Evolutionary conservation across 768 basidiomycete genomes (phyloP), one percentile per base, ranked within the genome.

Genomic region (Xanthoconium purpureum): DNA sequence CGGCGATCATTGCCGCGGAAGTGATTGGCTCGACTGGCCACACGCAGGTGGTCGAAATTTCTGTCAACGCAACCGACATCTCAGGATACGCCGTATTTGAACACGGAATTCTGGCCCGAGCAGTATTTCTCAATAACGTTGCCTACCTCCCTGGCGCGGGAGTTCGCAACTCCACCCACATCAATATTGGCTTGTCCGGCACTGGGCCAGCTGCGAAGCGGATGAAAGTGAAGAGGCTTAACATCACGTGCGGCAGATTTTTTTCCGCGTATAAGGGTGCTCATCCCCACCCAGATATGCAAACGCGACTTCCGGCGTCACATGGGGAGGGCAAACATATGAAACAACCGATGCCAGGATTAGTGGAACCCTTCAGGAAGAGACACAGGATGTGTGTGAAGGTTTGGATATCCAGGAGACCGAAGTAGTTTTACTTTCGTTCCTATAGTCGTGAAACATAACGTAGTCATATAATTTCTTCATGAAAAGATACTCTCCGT

Each of bases 31-130:
- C 64, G 13, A 75, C 70, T n/a, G 77, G 78, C 7, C 61, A 62
- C 7, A 71, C 78, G 2, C 70, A 69, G 40, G 71, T 78, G 20
- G 63, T 77, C 12, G 84, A 89, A 66, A 70, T 88, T 32, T 56
- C 55, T 14, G 71, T 85, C n/a, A 63, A 76, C 58, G 69, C 82
- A 58, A 47, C 75, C 2, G 71, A 76, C 28, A 66, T 87, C 35
- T 72, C 84, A 17, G 87, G 83, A 33, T 88, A 88, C 63, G 87
- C 81, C 3, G 78, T 84, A 55, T 88, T 79, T 63, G 84, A 84
- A 61, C 62, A 69, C 10, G 71, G 65, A 1, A 47, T 14, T 0
- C 69, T 88, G 46, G 71, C 58, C 12, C 78, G 81, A 32, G 81
- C 80, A 1, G 67, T 86, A 2, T 78, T 89, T 58, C 79, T 88